A percentile compares a stretch with the other conserved stretches of the same genome.
These are phyloP conservation scores for Decorospora gaudefroyi DNA, from an alignment of 2,329 filamentous ascomycete species.

Conservation along the genomic window DNA sequence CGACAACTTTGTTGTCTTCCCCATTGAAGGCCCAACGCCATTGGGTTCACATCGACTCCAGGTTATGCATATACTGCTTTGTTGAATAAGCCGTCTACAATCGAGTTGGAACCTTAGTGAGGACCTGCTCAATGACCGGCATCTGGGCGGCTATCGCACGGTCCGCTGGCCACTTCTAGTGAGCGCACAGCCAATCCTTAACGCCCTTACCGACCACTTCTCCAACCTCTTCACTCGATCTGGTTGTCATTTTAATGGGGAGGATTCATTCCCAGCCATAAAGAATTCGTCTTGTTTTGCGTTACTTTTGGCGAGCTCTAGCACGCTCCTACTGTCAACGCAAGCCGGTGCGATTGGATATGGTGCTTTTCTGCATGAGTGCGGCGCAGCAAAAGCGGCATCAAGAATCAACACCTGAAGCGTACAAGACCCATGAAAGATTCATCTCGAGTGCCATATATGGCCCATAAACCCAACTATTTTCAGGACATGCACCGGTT, in stretches of 20 bases:
- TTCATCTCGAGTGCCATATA: constrained; percentile 15
- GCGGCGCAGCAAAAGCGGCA: constrained; percentile 21
- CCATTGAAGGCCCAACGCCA: no score
- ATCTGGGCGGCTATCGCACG: constrained; percentile 18
- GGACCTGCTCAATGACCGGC: constrained; percentile 10
- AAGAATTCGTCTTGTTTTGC: constrained; percentile 6
- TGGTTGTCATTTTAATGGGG: constrained; percentile 10
- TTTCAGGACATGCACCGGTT: constrained; percentile 19
- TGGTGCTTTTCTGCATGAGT: constrained; percentile 16
- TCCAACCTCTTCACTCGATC: constrained; percentile 14
- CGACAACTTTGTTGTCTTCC: no score
- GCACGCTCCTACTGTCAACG: constrained; percentile 2
- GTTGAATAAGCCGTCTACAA: background rate
- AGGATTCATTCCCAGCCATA: background rate
- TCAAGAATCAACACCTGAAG: constrained; percentile 4
- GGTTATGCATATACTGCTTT: no score
- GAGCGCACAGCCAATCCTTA: constrained; percentile 21
- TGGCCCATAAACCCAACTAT: constrained; percentile 7
- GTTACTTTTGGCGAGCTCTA: constrained; percentile 19
- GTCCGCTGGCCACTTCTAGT: constrained; percentile 9
- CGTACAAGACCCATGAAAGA: background rate
- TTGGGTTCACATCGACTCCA: no score
- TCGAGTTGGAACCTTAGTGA: background rate
- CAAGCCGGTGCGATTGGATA: constrained; percentile 16
- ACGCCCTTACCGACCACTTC: constrained; percentile 6